Percentiles rank a stretch among this genome's conserved stretches.
phyloP scores from a whole-genome alignment of 441 rosid genomes.

The Raphanus hybrid region DNA sequence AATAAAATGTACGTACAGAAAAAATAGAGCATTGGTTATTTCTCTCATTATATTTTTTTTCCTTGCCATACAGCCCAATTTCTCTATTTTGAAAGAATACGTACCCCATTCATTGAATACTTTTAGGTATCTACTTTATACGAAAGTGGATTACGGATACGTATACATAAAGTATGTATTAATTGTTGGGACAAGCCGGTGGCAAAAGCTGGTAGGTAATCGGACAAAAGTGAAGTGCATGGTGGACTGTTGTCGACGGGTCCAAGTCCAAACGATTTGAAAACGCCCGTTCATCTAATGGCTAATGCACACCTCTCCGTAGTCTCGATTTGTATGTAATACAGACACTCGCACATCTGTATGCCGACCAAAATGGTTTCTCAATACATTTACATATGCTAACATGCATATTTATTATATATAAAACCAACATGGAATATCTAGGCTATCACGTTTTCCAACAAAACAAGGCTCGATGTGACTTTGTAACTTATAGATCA shows the following conservation, averaged over 20 bases:
- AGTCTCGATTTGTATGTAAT: neutral
- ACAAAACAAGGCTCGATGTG: conserved; percentile 16
- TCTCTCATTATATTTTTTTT: too few relatives aligned
- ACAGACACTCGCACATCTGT: neutral
- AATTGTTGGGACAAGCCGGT: conserved; percentile 12
- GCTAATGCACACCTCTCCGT: neutral
- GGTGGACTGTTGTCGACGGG: conserved; percentile 1
- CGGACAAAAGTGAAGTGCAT: conserved; percentile 6
- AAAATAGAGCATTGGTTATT: too few relatives aligned
- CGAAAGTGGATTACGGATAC: neutral
- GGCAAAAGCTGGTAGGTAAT: conserved; percentile 16
- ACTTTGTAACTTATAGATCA: neutral
- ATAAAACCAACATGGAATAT: conserved; percentile 5
- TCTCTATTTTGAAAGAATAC: neutral
- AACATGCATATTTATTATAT: neutral
- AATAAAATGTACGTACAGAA: too few relatives aligned
- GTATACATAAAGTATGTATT: conserved; percentile 8
- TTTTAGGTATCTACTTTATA: neutral
- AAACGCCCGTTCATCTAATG: conserved; percentile 19
- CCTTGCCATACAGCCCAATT: too few relatives aligned
- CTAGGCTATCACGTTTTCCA: conserved; percentile 8
- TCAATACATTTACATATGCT: neutral
- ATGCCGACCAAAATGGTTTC: neutral
- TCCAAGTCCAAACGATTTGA: neutral
- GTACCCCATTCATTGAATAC: neutral